Evolutionary conservation across 2,329 filamentous ascomycete genomes (phyloP).

Genomic region (Chalaropsis ovoidea): DNA sequence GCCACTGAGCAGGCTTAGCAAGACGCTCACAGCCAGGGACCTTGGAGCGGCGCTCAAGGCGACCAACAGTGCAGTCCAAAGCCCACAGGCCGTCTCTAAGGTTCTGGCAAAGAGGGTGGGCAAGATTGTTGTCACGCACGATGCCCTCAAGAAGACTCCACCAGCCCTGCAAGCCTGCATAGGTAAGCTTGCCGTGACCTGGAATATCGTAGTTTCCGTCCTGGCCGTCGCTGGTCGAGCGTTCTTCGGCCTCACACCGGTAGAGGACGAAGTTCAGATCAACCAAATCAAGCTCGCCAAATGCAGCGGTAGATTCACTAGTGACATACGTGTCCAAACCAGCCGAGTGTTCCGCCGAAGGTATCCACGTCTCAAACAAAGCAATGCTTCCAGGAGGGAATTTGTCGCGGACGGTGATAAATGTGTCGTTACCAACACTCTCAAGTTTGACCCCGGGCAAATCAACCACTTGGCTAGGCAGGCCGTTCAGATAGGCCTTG

Average conservation of each 20-base stretch:
- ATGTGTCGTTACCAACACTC: constrained; percentile 59
- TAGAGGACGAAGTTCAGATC: constrained; percentile 91
- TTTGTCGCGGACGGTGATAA: constrained; percentile 67
- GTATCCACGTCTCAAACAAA: constrained; percentile 92
- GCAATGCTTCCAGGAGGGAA: constrained; percentile 93
- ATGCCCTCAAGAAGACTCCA: constrained; percentile 84
- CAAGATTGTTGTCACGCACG: constrained; percentile 79
- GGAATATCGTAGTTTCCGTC: constrained; percentile 83
- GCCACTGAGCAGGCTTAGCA: constrained; percentile 59
- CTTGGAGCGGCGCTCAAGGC: constrained; percentile 62
- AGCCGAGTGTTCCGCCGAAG: constrained; percentile 69
- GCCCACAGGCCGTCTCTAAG: constrained; percentile 87
- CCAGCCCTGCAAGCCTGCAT: constrained; percentile 97
- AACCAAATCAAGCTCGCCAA: constrained; percentile 60
- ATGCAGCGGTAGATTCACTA: constrained; percentile 67
- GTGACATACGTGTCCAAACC: constrained; percentile 81
- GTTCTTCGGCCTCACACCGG: constrained; percentile 78
- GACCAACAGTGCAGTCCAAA: constrained; percentile 72
- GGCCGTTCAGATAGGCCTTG: constrained; percentile 60
- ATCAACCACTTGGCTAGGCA: constrained; percentile 73
- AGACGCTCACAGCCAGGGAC: constrained; percentile 54
- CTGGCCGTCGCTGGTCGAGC: constrained; percentile 63
- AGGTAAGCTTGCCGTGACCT: constrained; percentile 72
- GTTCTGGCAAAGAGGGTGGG: constrained; percentile 87
- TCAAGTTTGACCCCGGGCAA: constrained; percentile 65